Evolutionary conservation across 1,284 basidiomycete genomes (phyloP), one percentile per base, ranked within the genome.

Genomic region (Cryptococcus sp.): DNA sequence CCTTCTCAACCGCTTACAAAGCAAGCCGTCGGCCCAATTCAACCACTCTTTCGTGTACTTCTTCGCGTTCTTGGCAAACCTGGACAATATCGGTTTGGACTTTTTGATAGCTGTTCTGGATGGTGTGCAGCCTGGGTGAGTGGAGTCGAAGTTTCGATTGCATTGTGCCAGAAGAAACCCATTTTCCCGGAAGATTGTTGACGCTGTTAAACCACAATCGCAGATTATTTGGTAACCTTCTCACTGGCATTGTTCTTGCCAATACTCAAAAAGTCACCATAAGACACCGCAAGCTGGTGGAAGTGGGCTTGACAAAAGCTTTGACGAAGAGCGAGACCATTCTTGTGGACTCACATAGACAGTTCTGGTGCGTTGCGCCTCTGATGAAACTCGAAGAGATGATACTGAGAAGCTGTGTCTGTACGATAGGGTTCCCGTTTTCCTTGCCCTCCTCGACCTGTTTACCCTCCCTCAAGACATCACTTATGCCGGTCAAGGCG

Each of bases 1-100:
- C 19, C 82, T 97, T 22, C 82, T 97, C 35, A 95, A 86, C 8
- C 76, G 93, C 51, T 83, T 98, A 79, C 93, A 97, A 71, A 84
- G 85, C 22, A 91, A 85, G 80, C 93, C 93, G 77, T 96, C 94
- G 38, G 88, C 94, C 62, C 89, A 87, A 75, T 96, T 90, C 76
- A 87, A 88, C 10, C 91, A 93, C 72, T 84, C 87, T 50, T 89
- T 97, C 70, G 84, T 90, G 11, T 84, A 86, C 69, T 93, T 96
- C 78, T 77, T 95, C 56, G 80, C 88, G 39, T 89, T 86, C 75
- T 81, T 84, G 17, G 85, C 89, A 74, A 91, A 91, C 7, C 78
- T 96, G 64, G 82, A 89, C 55, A 85, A 86, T 23, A 84, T 87
- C 1, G 90, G 88, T 1, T 88, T 93, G 0, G 90, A 96, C 70